Evolutionary conservation across 2,329 filamentous ascomycete species (phyloP).

Genomic region (Fusarium succisae): DNA sequence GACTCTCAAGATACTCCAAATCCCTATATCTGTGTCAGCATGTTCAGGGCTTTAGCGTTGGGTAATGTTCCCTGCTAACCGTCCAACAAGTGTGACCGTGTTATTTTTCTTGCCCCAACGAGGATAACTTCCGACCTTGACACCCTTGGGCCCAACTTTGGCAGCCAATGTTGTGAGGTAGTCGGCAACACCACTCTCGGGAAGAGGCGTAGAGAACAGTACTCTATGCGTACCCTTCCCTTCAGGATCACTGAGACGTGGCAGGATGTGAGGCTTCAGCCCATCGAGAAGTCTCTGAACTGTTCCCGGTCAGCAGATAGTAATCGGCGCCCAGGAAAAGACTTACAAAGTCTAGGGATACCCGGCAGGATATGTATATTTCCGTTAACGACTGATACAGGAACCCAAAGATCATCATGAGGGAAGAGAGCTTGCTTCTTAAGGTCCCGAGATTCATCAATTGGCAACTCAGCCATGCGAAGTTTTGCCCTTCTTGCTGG

Average conservation of each 20-base stretch:
- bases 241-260: constrained; percentile 79
- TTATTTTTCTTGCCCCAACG: constrained; percentile 89
- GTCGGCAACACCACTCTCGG: constrained; percentile 84
- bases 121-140: constrained; percentile 97
- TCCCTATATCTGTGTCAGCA: constrained; percentile 61
- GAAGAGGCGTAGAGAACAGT: constrained; percentile 85
- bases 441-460: constrained; percentile 71
- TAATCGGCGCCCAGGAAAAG: neutral
- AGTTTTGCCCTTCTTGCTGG: constrained; percentile 82
- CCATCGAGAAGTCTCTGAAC: constrained; percentile 81
- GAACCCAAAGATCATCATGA: constrained; percentile 87
- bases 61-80: constrained; percentile 47
- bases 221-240: constrained; percentile 83
- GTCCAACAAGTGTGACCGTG: constrained; percentile 86
- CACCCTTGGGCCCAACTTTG: constrained; percentile 75
- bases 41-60: constrained; percentile 26
- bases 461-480: constrained; percentile 89
- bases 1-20: constrained; percentile 77
- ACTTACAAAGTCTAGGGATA: constrained; percentile 79
- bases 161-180: constrained; percentile 84
- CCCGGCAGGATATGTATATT: constrained; percentile 95
- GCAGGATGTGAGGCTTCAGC: constrained; percentile 74
- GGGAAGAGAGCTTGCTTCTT: constrained; percentile 82
- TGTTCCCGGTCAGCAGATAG: constrained; percentile 41
- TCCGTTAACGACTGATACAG: constrained; percentile 86